Conservation (phyloP, 805 yeast genomes). For the Candida sanyiensis region DNA sequence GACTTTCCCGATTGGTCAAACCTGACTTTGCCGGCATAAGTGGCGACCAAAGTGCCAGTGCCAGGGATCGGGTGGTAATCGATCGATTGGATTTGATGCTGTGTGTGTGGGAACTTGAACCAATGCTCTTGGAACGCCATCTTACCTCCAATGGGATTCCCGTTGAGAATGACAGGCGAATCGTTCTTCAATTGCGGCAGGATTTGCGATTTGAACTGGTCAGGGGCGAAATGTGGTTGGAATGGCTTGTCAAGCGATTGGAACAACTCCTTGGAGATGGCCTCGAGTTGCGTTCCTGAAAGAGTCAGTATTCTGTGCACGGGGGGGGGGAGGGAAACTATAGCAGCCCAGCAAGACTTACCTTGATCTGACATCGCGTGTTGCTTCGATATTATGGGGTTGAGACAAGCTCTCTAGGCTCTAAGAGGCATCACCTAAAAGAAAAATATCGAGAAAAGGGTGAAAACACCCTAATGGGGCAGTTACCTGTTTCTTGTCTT, state of each 20-base stretch:
- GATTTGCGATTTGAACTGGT: slow-evolving; percentile 19
- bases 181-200: slow-evolving; percentile 45
- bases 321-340: not conserved
- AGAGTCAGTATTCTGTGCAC: no score
- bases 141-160: slow-evolving; percentile 49
- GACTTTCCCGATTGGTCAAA: slow-evolving; percentile 74
- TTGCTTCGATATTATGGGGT: no score
- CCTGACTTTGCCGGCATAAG: slow-evolving; percentile 52
- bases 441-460: no score
- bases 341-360: not conserved
- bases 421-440: no score
- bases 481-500: no score
- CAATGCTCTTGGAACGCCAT: slow-evolving; percentile 52
- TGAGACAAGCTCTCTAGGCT: no score
- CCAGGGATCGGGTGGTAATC: slow-evolving; percentile 70
- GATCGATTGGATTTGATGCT: slow-evolving; percentile 56
- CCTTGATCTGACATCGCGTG: no score
- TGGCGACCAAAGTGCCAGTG: slow-evolving; percentile 46
- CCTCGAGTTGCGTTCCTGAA: slow-evolving; percentile 18
- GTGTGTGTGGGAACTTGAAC: slow-evolving; percentile 51
- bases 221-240: slow-evolving; percentile 13
- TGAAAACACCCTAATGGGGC: no score
- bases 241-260: slow-evolving; percentile 21
- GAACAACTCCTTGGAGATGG: slow-evolving; percentile 23
- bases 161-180: slow-evolving; percentile 53